These are phyloP conservation scores for Debaryomycetaceae sp. DNA, from an alignment of 1,139 yeast genomes.

Conservation along the genomic window DNA sequence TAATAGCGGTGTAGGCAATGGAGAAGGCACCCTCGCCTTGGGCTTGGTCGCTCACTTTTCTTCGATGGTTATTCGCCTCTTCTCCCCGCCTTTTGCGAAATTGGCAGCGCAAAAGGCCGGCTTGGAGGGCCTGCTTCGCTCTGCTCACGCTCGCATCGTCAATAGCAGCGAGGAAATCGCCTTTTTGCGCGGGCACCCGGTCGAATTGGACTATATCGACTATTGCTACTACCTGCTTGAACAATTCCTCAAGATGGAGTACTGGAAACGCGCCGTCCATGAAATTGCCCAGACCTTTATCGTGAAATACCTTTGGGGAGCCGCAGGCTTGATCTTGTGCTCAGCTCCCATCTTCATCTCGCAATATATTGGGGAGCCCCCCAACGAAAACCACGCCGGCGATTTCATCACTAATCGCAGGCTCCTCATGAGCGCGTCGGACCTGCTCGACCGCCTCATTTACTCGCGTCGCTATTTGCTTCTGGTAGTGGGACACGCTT, in stretches of 20 bases:
- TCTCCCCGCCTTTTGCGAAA: constrained; percentile 87
- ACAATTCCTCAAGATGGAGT: constrained; percentile 65
- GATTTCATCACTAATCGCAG: constrained; percentile 88
- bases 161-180: constrained; percentile 82
- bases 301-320: constrained; percentile 93
- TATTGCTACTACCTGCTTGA: constrained; percentile 74
- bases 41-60: constrained; percentile 79
- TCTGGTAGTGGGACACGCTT: constrained; percentile 76
- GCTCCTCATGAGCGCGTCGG: constrained; percentile 73
- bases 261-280: constrained; percentile 64
- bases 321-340: constrained; percentile 80
- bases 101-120: constrained; percentile 70
- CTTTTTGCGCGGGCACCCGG: constrained; percentile 65
- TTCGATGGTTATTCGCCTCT: constrained; percentile 57
- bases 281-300: constrained; percentile 75
- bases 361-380: constrained; percentile 39
- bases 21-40: constrained; percentile 75
- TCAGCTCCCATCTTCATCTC: constrained; percentile 80
- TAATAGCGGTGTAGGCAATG: constrained; percentile 63
- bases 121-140: constrained; percentile 77
- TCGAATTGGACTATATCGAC: constrained; percentile 73
- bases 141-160: constrained; percentile 73
- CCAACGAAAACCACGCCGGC: constrained; percentile 50
- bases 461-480: constrained; percentile 78
- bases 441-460: constrained; percentile 79